A percentile compares a stretch with the other conserved stretches of the same genome.
These are phyloP conservation scores for Xylariaceae sp. DNA, from an alignment of 2,329 filamentous ascomycete species.

Conservation along the genomic window DNA sequence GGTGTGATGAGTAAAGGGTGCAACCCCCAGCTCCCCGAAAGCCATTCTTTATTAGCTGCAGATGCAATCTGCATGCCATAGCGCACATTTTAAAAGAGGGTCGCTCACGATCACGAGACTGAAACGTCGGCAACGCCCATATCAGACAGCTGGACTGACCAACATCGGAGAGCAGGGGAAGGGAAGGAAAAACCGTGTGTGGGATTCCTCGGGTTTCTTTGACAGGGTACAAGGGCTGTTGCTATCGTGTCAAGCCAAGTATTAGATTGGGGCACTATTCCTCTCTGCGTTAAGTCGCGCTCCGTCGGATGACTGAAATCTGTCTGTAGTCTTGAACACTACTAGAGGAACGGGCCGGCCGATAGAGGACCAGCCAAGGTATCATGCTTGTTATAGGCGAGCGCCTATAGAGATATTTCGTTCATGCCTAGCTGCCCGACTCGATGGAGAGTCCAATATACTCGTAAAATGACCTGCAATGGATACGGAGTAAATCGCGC, in stretches of 20 bases:
- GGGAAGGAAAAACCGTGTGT: conserved; percentile 7
- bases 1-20: neutral
- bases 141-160: conserved; percentile 25
- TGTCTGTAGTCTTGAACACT: neutral
- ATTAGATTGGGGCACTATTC: neutral
- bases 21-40: conserved; percentile 22
- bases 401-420: neutral
- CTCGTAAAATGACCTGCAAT: too few relatives aligned
- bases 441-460: too few relatives aligned
- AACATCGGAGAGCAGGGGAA: neutral
- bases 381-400: too few relatives aligned
- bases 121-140: conserved; percentile 27
- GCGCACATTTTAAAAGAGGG: conserved; percentile 19
- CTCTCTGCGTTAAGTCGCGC: neutral
- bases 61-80: conserved; percentile 33
- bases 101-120: conserved; percentile 28
- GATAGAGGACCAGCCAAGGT: too few relatives aligned
- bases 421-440: neutral
- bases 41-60: conserved; percentile 31
- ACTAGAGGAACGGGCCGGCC: neutral
- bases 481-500: too few relatives aligned
- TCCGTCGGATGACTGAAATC: neutral
- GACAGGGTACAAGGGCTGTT: conserved; percentile 10
- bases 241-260: neutral
- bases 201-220: conserved; percentile 13